These are phyloP conservation scores for Triticum timopheevii DNA, from an alignment of 176 grass and related monocot genomes.

Conservation along the genomic window DNA sequence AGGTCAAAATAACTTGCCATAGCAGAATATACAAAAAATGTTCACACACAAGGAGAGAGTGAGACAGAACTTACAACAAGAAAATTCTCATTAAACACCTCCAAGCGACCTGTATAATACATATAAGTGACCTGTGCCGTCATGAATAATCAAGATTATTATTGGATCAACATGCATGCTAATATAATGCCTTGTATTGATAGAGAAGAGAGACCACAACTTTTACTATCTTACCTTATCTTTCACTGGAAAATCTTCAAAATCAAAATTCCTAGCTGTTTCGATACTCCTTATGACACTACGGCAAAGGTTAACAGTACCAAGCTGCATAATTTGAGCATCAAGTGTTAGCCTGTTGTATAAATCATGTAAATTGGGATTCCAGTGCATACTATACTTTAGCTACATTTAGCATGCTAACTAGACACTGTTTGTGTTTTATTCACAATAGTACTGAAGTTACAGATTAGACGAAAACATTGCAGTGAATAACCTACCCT, in stretches of 20 bases:
- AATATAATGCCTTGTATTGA: background rate
- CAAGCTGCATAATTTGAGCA: constrained; percentile 76
- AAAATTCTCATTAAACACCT: constrained; percentile 97
- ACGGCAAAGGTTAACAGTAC: constrained; percentile 89
- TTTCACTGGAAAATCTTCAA: constrained; percentile 93
- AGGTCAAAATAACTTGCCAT: constrained; percentile 2
- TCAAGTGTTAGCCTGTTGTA: background rate
- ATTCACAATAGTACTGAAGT: background rate
- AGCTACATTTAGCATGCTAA: background rate
- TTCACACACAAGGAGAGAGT: background rate
- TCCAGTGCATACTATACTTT: background rate
- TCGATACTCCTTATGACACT: constrained; percentile 97
- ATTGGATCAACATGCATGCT: background rate
- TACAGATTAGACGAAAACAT: background rate
- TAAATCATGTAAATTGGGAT: background rate
- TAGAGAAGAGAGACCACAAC: constrained; percentile 1
- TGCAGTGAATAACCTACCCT: constrained; percentile 51
- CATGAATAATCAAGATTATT: constrained; percentile 25
- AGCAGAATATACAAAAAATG: background rate
- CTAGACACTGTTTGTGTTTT: background rate
- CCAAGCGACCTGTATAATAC: constrained; percentile 91
- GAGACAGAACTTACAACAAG: constrained; percentile 62
- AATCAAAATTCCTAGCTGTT: constrained; percentile 95
- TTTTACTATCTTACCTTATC: constrained; percentile 60
- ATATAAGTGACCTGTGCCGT: constrained; percentile 85